Evolutionary conservation across 495 filamentous ascomycete genomes (phyloP).

Genomic region (Penicillium ochrochloron): DNA sequence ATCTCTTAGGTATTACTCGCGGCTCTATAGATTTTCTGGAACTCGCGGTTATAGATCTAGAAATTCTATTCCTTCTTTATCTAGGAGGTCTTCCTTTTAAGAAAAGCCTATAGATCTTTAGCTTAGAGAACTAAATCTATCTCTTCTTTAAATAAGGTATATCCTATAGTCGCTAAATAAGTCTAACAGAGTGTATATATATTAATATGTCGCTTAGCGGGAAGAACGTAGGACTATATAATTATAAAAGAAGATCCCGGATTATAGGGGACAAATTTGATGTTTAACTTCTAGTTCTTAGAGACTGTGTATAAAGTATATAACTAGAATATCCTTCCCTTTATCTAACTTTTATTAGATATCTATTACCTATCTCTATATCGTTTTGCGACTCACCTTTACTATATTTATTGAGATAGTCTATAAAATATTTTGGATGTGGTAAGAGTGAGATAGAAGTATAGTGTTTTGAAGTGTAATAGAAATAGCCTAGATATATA

Average conservation of each 20-base stretch:
- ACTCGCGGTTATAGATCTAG: not conserved
- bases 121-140: not conserved
- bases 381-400: not conserved
- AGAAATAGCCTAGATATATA: not conserved
- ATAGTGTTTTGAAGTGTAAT: not conserved
- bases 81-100: not conserved
- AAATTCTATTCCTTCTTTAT: not conserved
- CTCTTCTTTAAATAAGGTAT: not conserved
- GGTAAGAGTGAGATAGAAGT: not conserved
- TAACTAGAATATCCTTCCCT: not conserved
- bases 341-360: not conserved
- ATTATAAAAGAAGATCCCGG: conserved; percentile 6
- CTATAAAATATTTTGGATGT: not conserved
- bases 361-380: not conserved
- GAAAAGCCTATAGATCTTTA: not conserved
- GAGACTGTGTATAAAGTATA: not conserved
- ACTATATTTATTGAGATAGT: not conserved
- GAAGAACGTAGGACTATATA: not conserved
- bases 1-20: not conserved
- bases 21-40: not conserved
- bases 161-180: not conserved
- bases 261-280: conserved; percentile 4
- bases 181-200: conserved; percentile 6
- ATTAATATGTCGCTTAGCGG: not conserved
- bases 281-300: not conserved